phyloP scores from a whole-genome alignment of 176 grass and related monocot genomes.

The Musa schizocarpa region DNA sequence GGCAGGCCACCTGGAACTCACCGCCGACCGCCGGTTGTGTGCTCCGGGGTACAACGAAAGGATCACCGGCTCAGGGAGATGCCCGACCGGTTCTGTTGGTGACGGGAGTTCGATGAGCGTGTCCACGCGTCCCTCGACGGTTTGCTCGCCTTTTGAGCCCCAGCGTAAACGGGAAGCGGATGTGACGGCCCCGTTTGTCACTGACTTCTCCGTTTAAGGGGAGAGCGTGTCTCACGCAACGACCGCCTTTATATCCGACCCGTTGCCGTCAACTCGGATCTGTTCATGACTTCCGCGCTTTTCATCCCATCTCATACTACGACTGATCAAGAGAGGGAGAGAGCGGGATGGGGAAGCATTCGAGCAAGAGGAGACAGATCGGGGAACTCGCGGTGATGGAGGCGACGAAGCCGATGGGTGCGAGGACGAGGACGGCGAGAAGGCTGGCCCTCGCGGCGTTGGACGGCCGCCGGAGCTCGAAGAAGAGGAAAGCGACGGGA shows the following conservation, averaged over 20 bases:
- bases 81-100: no score
- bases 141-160: no score
- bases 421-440: not conserved
- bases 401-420: not conserved
- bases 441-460: not conserved
- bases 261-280: slow-evolving; percentile 9
- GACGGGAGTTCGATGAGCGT: no score
- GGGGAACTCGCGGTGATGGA: not conserved
- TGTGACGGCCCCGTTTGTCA: not conserved
- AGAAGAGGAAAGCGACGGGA: not conserved
- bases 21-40: no score
- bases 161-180: no score
- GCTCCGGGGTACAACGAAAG: no score
- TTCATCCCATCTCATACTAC: not conserved
- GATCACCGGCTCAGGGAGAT: no score
- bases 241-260: not conserved
- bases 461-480: not conserved
- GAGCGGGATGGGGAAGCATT: slow-evolving; percentile 1
- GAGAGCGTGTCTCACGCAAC: not conserved
- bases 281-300: not conserved
- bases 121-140: no score
- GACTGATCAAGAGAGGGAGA: not conserved
- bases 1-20: not conserved
- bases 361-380: slow-evolving; percentile 1
- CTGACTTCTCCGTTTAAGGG: not conserved